Evolutionary conservation across 768 basidiomycete genomes (phyloP).

Genomic region (Mycena rebaudengoi): DNA sequence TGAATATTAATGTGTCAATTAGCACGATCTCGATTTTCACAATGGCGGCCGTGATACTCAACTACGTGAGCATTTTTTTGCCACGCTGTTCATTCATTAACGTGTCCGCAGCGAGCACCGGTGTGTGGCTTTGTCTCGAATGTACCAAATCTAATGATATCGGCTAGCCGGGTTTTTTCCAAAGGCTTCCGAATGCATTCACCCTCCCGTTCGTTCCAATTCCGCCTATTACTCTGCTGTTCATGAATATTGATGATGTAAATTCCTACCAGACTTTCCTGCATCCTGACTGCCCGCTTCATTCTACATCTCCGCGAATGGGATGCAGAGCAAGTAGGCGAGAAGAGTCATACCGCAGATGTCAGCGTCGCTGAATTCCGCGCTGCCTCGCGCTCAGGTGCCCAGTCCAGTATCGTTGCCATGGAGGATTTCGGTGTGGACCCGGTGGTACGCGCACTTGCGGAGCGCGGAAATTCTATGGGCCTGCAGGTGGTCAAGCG

Average conservation of each 20-base stretch:
- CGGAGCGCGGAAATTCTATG: too few species aligned
- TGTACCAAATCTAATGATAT: background rate
- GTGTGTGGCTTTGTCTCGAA: background rate
- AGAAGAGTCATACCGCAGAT: background rate
- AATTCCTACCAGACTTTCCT: background rate
- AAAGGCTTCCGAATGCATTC: constrained; percentile 20
- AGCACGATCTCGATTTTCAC: constrained; percentile 19
- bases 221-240: background rate
- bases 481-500: too few species aligned
- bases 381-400: background rate
- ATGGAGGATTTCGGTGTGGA: constrained; percentile 14
- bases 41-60: constrained; percentile 4
- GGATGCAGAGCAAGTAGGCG: background rate
- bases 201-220: constrained; percentile 9
- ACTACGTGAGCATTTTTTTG: background rate
- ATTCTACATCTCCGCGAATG: constrained; percentile 13
- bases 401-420: background rate
- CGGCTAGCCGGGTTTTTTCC: constrained; percentile 16
- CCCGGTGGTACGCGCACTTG: background rate
- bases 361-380: constrained; percentile 3
- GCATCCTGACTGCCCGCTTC: constrained; percentile 7
- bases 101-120: constrained; percentile 3
- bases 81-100: background rate
- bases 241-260: background rate
- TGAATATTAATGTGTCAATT: background rate